Evolutionary conservation across 192 early-diverging fungal species (phyloP).

Genomic region (Coemansia sp.): DNA sequence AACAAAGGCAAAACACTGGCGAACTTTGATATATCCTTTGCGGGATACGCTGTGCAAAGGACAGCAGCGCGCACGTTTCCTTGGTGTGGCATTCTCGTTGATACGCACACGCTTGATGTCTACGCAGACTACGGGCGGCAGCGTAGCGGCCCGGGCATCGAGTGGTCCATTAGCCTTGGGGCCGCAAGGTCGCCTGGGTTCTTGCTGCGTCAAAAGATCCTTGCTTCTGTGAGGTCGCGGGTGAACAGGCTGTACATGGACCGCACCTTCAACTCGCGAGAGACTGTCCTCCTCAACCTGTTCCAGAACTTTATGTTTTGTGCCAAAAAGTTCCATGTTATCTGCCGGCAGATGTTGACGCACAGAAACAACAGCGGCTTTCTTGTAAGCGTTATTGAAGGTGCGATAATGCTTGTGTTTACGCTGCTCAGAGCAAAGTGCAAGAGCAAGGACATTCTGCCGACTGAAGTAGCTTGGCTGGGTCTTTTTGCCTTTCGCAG

Average conservation of each 20-base stretch:
- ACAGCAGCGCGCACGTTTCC: slow-evolving; percentile 19
- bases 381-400: slow-evolving; percentile 18
- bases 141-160: slow-evolving; percentile 37
- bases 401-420: slow-evolving; percentile 20
- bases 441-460: slow-evolving; percentile 16
- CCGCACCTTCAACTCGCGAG: slow-evolving; percentile 58
- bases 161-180: slow-evolving; percentile 55
- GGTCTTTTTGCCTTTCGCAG: slow-evolving; percentile 53
- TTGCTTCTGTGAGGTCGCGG: slow-evolving; percentile 21
- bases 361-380: slow-evolving; percentile 20
- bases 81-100: slow-evolving; percentile 82
- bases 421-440: slow-evolving; percentile 31
- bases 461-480: slow-evolving; percentile 46
- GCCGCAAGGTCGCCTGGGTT: slow-evolving; percentile 33
- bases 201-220: slow-evolving; percentile 54
- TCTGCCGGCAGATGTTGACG: slow-evolving; percentile 19
- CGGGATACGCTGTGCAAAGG: slow-evolving; percentile 31
- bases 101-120: slow-evolving; percentile 66
- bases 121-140: slow-evolving; percentile 68
- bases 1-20: slow-evolving; percentile 75
- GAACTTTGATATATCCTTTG: slow-evolving; percentile 65
- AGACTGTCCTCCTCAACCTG: slow-evolving; percentile 69
- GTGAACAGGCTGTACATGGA: slow-evolving; percentile 64
- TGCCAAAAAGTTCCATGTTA: slow-evolving; percentile 65
- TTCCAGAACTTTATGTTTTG: slow-evolving; percentile 74